A percentile compares a stretch with the other conserved stretches of the same genome.
Conservation (phyloP, 2,329 filamentous ascomycete species). For the Cladophialophora yegresii region DNA sequence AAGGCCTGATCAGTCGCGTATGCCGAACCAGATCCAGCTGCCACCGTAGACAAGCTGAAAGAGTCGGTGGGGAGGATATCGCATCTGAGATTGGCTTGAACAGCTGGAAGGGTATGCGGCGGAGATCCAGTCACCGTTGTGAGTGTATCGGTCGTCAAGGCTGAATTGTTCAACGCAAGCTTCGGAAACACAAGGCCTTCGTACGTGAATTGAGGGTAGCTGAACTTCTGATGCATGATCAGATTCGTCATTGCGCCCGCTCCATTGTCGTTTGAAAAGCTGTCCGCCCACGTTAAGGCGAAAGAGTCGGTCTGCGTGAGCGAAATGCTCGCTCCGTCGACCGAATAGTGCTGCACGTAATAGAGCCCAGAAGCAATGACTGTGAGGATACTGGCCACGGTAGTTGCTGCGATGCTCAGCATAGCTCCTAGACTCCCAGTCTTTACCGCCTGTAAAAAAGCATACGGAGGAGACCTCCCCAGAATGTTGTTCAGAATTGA, state of each 20-base stretch:
- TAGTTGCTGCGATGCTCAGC: constrained; percentile 35
- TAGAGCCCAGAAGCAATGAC: constrained; percentile 41
- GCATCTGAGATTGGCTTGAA: constrained; percentile 32
- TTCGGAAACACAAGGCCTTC: constrained; percentile 34
- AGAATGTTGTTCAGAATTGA: constrained; percentile 34
- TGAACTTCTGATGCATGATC: constrained; percentile 33
- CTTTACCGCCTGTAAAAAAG: constrained; percentile 28
- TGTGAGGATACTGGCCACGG: constrained; percentile 35
- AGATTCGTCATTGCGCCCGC: constrained; percentile 31
- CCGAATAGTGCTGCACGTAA: constrained; percentile 35
- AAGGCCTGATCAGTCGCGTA: constrained; percentile 31
- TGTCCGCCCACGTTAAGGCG: constrained; percentile 33
- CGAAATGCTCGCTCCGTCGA: constrained; percentile 32
- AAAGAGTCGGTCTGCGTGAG: constrained; percentile 40
- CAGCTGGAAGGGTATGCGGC: constrained; percentile 22
- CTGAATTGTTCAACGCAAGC: constrained; percentile 28
- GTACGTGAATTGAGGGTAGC: constrained; percentile 34
- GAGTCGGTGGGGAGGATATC: constrained; percentile 23
- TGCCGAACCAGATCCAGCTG: constrained; percentile 23
- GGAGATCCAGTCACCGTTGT: constrained; percentile 22
- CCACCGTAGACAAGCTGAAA: constrained; percentile 24
- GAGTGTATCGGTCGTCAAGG: constrained; percentile 16
- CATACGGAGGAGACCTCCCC: constrained; percentile 29
- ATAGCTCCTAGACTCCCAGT: constrained; percentile 34
- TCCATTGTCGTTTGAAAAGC: constrained; percentile 32